Evolutionary conservation across 225 moss, liverwort and hornwort species (phyloP).

Genomic region (Bryum argenteum): DNA sequence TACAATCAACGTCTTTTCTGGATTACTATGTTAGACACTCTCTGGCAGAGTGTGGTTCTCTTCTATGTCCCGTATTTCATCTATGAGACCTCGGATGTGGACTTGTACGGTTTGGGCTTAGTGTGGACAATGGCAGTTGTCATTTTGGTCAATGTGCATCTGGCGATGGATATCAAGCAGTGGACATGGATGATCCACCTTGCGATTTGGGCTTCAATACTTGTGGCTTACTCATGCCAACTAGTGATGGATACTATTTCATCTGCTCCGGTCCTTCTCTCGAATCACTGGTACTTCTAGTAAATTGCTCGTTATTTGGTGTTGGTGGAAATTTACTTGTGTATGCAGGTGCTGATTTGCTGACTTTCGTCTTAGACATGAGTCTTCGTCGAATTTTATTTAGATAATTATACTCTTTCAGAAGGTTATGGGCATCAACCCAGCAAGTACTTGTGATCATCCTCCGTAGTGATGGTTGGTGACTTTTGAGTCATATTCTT

Average conservation of each 20-base stretch:
- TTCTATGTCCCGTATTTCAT: conserved; percentile 76
- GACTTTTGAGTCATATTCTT: too few species aligned
- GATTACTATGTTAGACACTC: conserved; percentile 79
- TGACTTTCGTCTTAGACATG: background rate
- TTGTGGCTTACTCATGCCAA: conserved; percentile 64
- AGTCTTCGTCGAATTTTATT: background rate
- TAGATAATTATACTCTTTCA: too few species aligned
- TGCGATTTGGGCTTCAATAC: conserved; percentile 75
- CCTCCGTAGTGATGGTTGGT: too few species aligned
- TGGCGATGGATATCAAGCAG: conserved; percentile 82
- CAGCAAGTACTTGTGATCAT: too few species aligned
- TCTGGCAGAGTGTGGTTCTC: conserved; percentile 90
- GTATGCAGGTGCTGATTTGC: background rate
- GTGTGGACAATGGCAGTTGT: conserved; percentile 85
- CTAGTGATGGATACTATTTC: conserved; percentile 58
- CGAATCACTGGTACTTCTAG: conserved; percentile 55
- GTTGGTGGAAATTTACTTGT: background rate
- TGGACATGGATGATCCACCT: conserved; percentile 77
- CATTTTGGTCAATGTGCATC: conserved; percentile 72
- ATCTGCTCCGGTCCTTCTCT: conserved; percentile 31
- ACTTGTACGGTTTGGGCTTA: conserved; percentile 68
- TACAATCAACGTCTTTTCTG: conserved; percentile 84
- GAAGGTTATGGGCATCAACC: too few species aligned
- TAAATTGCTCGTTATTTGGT: background rate
- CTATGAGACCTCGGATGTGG: conserved; percentile 52